Conservation (phyloP, 1,284 basidiomycete genomes). For the Heterobasidion parviporum region DNA sequence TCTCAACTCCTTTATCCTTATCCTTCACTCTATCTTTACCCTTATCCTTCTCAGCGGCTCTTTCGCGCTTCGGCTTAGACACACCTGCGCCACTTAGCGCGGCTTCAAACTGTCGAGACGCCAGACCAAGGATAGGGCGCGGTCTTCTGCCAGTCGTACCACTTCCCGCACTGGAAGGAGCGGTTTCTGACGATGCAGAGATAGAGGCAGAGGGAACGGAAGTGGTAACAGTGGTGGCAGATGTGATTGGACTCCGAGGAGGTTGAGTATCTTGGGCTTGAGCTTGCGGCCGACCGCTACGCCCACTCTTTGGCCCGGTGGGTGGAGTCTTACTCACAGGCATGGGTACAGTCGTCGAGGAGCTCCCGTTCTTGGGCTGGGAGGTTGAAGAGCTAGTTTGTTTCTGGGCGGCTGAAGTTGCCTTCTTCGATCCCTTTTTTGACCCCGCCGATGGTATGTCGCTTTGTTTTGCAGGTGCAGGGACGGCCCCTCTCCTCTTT, state of each 20-base stretch:
- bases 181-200: conserved; percentile 6
- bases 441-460: conserved; percentile 3
- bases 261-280: conserved; percentile 4
- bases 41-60: conserved; percentile 13
- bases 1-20: background rate
- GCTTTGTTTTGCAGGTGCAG: conserved; percentile 11
- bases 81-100: conserved; percentile 52
- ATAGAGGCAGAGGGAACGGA: conserved; percentile 7
- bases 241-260: background rate
- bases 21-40: conserved; percentile 10
- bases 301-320: background rate
- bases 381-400: background rate
- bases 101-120: conserved; percentile 57
- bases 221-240: conserved; percentile 11
- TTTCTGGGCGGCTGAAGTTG: conserved; percentile 11
- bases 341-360: conserved; percentile 8
- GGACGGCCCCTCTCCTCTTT: conserved; percentile 35
- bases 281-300: conserved; percentile 5
- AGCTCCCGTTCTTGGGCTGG: conserved; percentile 4
- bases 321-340: background rate
- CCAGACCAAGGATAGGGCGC: conserved; percentile 50
- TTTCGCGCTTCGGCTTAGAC: conserved; percentile 19
- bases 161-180: conserved; percentile 7
- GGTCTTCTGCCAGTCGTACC: conserved; percentile 16
- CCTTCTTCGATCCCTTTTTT: background rate